phyloP scores from a whole-genome alignment of 2,329 filamentous ascomycete species.

The Calonectria honghensis region DNA sequence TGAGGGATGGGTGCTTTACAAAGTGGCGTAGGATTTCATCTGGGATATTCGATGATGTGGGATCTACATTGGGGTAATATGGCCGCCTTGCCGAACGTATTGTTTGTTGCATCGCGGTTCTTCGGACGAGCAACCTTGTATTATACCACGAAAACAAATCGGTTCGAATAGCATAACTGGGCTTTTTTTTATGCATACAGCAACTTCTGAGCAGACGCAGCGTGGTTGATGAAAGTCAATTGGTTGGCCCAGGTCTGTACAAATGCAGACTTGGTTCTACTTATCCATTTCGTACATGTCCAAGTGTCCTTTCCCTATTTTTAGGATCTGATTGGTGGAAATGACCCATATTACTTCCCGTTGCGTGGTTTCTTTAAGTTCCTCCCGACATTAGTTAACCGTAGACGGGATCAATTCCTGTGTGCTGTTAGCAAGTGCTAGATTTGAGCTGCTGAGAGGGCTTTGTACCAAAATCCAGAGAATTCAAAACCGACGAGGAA shows the following conservation, averaged over 20 bases:
- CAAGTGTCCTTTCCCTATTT: too few species aligned
- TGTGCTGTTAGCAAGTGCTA: not conserved
- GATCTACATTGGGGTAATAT: constrained; percentile 54
- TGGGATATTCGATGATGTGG: constrained; percentile 49
- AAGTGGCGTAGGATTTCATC: constrained; percentile 50
- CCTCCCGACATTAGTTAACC: not conserved
- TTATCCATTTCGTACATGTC: not conserved
- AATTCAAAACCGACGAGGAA: not conserved
- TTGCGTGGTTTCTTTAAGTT: not conserved
- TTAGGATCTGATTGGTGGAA: constrained; percentile 7
- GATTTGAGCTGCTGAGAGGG: not conserved
- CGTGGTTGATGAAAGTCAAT: not conserved
- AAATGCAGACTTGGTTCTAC: not conserved
- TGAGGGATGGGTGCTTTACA: constrained; percentile 46
- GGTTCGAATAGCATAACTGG: constrained; percentile 52
- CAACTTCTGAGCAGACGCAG: not conserved
- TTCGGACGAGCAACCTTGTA: constrained; percentile 56
- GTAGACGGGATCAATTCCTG: not conserved
- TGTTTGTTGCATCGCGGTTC: constrained; percentile 55
- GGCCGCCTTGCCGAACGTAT: constrained; percentile 54
- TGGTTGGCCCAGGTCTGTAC: not conserved
- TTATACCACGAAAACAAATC: constrained; percentile 57
- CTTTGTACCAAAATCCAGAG: not conserved
- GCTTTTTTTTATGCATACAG: constrained; percentile 49
- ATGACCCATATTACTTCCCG: not conserved